Conservation (phyloP, 495 filamentous ascomycete species). For the Penicillium samsonianum region DNA sequence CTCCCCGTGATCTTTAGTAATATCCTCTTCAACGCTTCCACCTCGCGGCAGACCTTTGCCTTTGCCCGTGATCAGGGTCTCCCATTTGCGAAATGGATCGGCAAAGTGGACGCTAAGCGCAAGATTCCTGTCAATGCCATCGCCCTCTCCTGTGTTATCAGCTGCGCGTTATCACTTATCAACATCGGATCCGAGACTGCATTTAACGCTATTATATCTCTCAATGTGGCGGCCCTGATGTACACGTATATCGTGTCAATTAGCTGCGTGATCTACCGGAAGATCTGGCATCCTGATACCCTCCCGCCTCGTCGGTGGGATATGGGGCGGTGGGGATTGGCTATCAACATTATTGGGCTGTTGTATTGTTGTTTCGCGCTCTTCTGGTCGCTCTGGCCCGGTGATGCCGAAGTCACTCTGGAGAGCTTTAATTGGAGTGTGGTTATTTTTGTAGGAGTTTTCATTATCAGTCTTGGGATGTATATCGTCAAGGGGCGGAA, state of each 20-base stretch:
- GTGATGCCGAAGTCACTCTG: slow-evolving; percentile 32
- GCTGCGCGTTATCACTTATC: slow-evolving; percentile 32
- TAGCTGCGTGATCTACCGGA: slow-evolving; percentile 37
- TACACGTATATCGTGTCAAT: slow-evolving; percentile 39
- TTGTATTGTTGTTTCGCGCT: slow-evolving; percentile 30
- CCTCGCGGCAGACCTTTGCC: slow-evolving; percentile 39
- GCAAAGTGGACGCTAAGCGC: slow-evolving; percentile 34
- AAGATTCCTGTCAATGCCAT: slow-evolving; percentile 51
- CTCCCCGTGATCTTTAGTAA: slow-evolving; percentile 37
- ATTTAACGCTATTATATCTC: slow-evolving; percentile 47
- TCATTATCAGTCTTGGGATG: slow-evolving; percentile 37
- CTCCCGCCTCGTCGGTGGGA: slow-evolving; percentile 44
- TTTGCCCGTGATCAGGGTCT: slow-evolving; percentile 49
- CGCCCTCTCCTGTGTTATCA: slow-evolving; percentile 22
- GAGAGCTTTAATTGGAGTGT: slow-evolving; percentile 53
- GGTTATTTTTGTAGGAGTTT: slow-evolving; percentile 44
- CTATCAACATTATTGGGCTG: slow-evolving; percentile 39
- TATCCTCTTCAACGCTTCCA: slow-evolving; percentile 35
- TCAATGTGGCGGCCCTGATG: slow-evolving; percentile 41
- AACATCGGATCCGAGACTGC: slow-evolving; percentile 41
- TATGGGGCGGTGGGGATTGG: slow-evolving; percentile 36
- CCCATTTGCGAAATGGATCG: slow-evolving; percentile 32
- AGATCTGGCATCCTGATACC: slow-evolving; percentile 34
- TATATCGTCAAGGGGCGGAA: slow-evolving; percentile 33
- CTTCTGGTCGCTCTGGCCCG: slow-evolving; percentile 48